These are phyloP conservation scores for Fusarium sp. DNA, from an alignment of 2,329 filamentous ascomycete species.

Conservation along the genomic window DNA sequence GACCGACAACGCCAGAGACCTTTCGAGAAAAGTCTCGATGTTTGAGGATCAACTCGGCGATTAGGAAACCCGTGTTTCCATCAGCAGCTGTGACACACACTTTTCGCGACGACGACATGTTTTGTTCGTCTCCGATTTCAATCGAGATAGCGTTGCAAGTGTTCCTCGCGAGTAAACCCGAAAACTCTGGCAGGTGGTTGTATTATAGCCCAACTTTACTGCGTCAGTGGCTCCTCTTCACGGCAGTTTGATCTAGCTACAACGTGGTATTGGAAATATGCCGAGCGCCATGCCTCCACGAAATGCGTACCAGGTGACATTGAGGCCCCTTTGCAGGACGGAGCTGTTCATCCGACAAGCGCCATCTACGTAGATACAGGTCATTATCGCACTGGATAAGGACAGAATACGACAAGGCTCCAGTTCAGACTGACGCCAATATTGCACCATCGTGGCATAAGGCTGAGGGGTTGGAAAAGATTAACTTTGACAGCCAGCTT, in stretches of 20 bases:
- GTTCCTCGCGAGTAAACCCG: accelerated
- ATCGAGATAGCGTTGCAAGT: background rate
- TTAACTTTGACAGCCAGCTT: background rate
- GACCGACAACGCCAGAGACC: conserved; percentile 54
- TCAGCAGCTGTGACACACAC: conserved; percentile 62
- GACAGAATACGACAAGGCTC: background rate
- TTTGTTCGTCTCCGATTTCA: background rate
- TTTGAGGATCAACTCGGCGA: conserved; percentile 61
- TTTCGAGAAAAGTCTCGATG: conserved; percentile 56
- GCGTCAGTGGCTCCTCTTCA: background rate
- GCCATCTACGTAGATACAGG: conserved; percentile 8
- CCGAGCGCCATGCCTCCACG: background rate
- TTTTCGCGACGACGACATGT: conserved; percentile 57
- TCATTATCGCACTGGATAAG: background rate
- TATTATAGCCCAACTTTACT: background rate
- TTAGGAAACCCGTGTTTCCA: conserved; percentile 63
- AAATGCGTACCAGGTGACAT: background rate
- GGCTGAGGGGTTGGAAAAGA: background rate
- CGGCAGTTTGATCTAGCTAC: background rate
- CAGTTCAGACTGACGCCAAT: conserved; percentile 11
- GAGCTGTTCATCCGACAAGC: background rate
- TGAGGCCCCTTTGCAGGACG: accelerated
- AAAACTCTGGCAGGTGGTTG: background rate
- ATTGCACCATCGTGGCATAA: conserved; percentile 10
- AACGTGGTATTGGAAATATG: background rate